Percentiles rank a stretch among this genome's conserved stretches.
phyloP scores from a whole-genome alignment of 495 filamentous ascomycete species.

The Aspergillus funiculosus region DNA sequence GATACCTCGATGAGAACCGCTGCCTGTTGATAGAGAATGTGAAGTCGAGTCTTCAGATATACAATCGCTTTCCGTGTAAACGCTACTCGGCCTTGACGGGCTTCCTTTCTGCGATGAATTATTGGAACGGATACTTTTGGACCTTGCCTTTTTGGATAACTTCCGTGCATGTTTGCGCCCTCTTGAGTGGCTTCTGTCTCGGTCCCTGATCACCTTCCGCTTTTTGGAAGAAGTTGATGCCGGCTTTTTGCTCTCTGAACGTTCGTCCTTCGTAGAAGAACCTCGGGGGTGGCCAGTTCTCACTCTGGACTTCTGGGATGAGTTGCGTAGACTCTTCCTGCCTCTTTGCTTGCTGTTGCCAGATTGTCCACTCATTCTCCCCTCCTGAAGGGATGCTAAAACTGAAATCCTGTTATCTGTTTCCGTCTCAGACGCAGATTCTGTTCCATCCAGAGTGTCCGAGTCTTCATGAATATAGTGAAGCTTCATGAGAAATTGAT shows the following conservation, averaged over 20 bases:
- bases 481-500: conserved; percentile 58
- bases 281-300: not conserved
- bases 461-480: conserved; percentile 54
- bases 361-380: conserved; percentile 6
- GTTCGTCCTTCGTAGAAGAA: not conserved
- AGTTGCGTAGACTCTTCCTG: conserved; percentile 23
- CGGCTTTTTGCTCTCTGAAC: not conserved
- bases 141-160: not conserved
- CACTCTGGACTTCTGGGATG: conserved; percentile 3
- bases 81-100: not conserved
- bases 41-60: conserved; percentile 3
- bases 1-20: conserved; percentile 30
- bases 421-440: conserved; percentile 21
- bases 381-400: conserved; percentile 12
- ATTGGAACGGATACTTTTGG: too few species aligned
- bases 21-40: conserved; percentile 16
- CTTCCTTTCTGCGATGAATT: too few species aligned
- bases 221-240: not conserved
- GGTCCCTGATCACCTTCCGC: not conserved
- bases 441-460: conserved; percentile 20
- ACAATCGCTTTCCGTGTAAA: not conserved
- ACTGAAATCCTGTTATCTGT: conserved; percentile 19
- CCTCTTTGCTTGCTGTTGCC: conserved; percentile 25
- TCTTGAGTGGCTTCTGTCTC: conserved; percentile 1
- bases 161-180: conserved; percentile 1